Percentiles rank a stretch among this genome's conserved stretches.
phyloP scores from a whole-genome alignment of 78 protist genomes.

The Capsaspora owczarzaki region DNA sequence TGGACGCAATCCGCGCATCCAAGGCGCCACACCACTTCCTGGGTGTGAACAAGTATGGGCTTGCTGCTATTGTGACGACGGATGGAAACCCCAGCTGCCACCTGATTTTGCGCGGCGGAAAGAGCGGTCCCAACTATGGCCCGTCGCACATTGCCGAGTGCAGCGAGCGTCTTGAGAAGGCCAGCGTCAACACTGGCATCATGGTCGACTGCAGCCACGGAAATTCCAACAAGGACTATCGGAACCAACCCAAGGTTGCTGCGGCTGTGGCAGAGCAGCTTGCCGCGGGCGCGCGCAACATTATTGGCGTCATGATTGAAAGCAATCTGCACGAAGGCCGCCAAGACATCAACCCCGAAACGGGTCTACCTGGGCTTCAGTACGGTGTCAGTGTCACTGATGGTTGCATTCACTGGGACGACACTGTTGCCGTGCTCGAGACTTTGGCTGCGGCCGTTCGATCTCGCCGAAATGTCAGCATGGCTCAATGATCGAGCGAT shows the following conservation, averaged over 20 bases:
- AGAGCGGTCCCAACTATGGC: conserved; percentile 48
- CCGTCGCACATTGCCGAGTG: conserved; percentile 6
- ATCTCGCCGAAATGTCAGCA: too few relatives aligned
- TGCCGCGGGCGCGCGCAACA: too few relatives aligned
- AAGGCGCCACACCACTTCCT: conserved; percentile 35
- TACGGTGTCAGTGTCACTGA: conserved; percentile 59
- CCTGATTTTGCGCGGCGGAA: conserved; percentile 48
- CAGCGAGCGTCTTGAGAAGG: conserved; percentile 5
- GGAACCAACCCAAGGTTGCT: conserved; percentile 42
- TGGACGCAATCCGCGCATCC: conserved; percentile 49
- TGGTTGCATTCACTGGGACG: conserved; percentile 45
- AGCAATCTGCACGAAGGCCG: conserved; percentile 46
- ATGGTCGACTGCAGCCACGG: conserved; percentile 61
- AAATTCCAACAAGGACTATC: conserved; percentile 35
- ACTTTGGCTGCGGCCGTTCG: conserved; percentile 32
- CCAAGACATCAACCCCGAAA: conserved; percentile 23
- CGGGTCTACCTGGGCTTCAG: conserved; percentile 11
- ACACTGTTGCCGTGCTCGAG: conserved; percentile 43
- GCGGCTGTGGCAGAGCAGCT: too few relatives aligned
- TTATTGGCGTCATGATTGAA: conserved; percentile 76
- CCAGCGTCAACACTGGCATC: conserved; percentile 4
- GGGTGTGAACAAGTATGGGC: conserved; percentile 35
- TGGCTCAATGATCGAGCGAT: too few relatives aligned
- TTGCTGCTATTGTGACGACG: conserved; percentile 39
- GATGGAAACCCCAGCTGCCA: conserved; percentile 55